These are phyloP conservation scores for Hordeum marinum DNA, from an alignment of 176 grass and related monocot genomes.

Conservation along the genomic window DNA sequence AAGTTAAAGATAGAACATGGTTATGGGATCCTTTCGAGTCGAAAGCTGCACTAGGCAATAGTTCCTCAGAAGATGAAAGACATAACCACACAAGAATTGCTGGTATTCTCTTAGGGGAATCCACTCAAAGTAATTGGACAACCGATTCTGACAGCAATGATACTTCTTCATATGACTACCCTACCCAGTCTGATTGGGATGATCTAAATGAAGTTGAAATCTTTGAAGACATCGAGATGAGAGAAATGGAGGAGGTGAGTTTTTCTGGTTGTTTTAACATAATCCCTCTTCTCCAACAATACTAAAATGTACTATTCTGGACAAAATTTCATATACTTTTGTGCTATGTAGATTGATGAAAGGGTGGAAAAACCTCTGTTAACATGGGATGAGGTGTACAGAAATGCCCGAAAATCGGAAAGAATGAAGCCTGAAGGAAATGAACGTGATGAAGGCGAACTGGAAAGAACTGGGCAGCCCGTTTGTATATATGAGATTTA, in stretches of 20 bases:
- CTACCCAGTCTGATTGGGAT: conserved; percentile 68
- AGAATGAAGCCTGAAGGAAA: conserved; percentile 71
- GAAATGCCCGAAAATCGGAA: conserved; percentile 76
- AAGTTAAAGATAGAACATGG: conserved; percentile 75
- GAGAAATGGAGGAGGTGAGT: conserved; percentile 85
- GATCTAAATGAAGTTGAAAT: conserved; percentile 70
- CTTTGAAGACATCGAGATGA: conserved; percentile 69
- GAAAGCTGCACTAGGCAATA: conserved; percentile 39
- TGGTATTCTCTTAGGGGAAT: conserved; percentile 53
- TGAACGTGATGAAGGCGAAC: conserved; percentile 91
- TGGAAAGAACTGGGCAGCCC: conserved; percentile 82
- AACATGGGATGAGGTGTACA: conserved; percentile 97
- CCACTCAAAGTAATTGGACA: conserved; percentile 40
- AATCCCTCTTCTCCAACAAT: conserved; percentile 2
- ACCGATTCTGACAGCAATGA: conserved; percentile 38
- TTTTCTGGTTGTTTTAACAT: conserved; percentile 12
- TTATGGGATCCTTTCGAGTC: conserved; percentile 71
- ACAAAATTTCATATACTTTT: conserved; percentile 10
- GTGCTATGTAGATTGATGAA: conserved; percentile 72
- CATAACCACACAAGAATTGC: conserved; percentile 27
- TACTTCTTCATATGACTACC: conserved; percentile 55
- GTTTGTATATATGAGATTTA: conserved; percentile 94
- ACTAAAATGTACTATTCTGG: conserved; percentile 4
- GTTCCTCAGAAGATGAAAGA: conserved; percentile 18
- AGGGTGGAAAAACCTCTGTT: conserved; percentile 72